Evolutionary conservation across 2,329 filamentous ascomycete species (phyloP), one percentile per base, ranked within the genome.

Genomic region (Colletotrichum falcatum): DNA sequence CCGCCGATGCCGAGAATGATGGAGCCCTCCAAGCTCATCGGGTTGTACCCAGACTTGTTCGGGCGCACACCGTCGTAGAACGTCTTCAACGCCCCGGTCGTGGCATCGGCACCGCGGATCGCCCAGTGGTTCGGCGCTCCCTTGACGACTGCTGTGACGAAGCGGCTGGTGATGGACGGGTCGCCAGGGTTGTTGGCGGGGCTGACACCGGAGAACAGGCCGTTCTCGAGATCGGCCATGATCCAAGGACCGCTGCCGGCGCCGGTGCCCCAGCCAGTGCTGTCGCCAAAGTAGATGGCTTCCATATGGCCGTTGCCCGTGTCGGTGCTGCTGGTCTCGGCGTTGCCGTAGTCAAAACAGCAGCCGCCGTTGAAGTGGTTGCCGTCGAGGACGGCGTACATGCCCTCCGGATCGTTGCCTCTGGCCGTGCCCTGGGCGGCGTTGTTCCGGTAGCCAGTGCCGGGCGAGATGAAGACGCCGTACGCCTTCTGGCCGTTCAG

Each of bases 1-100:
- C 90, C 90, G n/a, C 90, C 90, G 64, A 91, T 90, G n/a, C 90
- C 89, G n/a, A 91, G 87, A 68, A 91, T 84, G 54, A 92, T 89
- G 66, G 89, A 86, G 16, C 89, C 89, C 75, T 92, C 89, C 73
- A 91, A 90, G 73, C 75, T 81, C 90, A 91, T 92, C 0, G 86
- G 84, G 76, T 89, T 86, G 79, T 91, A 91, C 12, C 88, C 88
- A 18, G 76, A 72, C 2, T 67, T 80, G 8, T 66, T 82, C 5
- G 89, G 89, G 4, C 89, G 86, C 1, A 74, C 80, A 6, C 90
- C 89, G 70, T 78, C 86, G 75, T 88, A 92, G 79, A 84, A 91
- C 0, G 89, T 91, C 3, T 86, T 85, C 20, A 91, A 76, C 4
- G 80, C 76, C 20, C 87, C 88, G 0, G 87, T 86, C 0, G 82